Conservation (phyloP, 2,329 filamentous ascomycete species). For the Apiospora phragmitis region DNA sequence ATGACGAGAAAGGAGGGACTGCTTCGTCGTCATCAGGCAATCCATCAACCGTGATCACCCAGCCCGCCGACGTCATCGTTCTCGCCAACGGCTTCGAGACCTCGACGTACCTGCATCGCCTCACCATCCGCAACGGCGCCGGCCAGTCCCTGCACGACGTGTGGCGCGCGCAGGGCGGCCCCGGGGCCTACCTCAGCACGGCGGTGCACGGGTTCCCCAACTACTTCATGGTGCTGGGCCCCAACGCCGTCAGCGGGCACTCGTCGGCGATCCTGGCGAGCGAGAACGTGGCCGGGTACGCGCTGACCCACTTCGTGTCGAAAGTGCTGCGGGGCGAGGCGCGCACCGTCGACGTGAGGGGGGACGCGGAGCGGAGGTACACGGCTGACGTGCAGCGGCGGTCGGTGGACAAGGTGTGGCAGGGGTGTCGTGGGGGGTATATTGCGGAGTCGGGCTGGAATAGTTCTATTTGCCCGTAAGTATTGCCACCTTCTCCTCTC, state of each 20-base stretch:
- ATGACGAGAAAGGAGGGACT: conserved; percentile 40
- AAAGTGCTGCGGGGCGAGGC: conserved; percentile 33
- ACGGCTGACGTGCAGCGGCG: conserved; percentile 32
- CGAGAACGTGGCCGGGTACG: conserved; percentile 63
- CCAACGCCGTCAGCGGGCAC: conserved; percentile 64
- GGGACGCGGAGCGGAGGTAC: conserved; percentile 35
- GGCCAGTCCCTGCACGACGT: conserved; percentile 53
- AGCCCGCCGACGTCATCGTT: conserved; percentile 58
- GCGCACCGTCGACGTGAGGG: conserved; percentile 33
- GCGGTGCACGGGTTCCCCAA: conserved; percentile 64
- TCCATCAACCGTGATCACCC: conserved; percentile 40
- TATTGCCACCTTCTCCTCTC: background rate
- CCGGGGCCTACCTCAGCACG: conserved; percentile 61
- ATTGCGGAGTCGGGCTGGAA: background rate
- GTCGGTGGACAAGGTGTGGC: conserved; percentile 36
- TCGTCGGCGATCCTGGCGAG: conserved; percentile 58
- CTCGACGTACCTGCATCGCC: conserved; percentile 51
- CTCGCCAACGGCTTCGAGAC: conserved; percentile 63
- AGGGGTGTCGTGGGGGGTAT: background rate
- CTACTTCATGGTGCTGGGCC: conserved; percentile 63
- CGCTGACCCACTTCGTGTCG: conserved; percentile 57
- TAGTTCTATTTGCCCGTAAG: background rate
- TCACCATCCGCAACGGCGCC: conserved; percentile 52
- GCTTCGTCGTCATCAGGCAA: no score
- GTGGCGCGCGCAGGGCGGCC: conserved; percentile 60